Evolutionary conservation across 2,329 filamentous ascomycete species (phyloP), one percentile per base, ranked within the genome.

Genomic region (Stagonosporopsis chrysanthemi): DNA sequence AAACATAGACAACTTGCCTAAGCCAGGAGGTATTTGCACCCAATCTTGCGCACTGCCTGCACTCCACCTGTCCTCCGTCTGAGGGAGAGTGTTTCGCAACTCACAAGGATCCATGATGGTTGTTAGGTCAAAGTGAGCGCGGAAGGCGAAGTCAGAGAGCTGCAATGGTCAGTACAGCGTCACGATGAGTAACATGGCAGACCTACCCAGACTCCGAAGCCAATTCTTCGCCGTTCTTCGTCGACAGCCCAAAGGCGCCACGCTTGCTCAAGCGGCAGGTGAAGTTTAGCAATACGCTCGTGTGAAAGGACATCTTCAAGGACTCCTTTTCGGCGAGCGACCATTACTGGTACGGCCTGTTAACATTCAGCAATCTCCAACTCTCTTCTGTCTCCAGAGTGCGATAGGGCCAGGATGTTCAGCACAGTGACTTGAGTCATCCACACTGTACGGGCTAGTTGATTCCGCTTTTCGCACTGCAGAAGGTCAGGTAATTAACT

Each of bases 391-490:
- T 51, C 39, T 23, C 48, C 48, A 43, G 48, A 51, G n/a, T 51
- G 31, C n/a, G 48, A 51, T 39, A 42, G 42, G 11, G 38, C 48
- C 14, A 51, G 24, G 14, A 14, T 28, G 28, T 51, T 51, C 40
- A 51, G 8, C 48, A 51, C 42, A 14, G 43, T 24, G 12, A 51
- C 48, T 28, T 51, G 48, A 12, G 29, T 51, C 48, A 51, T 51
- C 48, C 48, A 51, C 5, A 51, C 48, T 4, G 48, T 36, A 8
- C 48, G 48, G 17, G 38, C 39, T 8, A 28, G 28, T 15, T 51
- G 22, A 17, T 51, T 51, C 11, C 35, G 48, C 4, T 28, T 28
- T 15, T 51, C 48, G 22, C 48, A 51, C 48, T 51, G n/a, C 15
- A 15, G 28, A 33, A 35, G 2, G 29, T 44, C 22, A 35, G 2